Evolutionary conservation across 768 basidiomycete species (phyloP), one percentile per base, ranked within the genome.

Genomic region (Pisolithus sp.): DNA sequence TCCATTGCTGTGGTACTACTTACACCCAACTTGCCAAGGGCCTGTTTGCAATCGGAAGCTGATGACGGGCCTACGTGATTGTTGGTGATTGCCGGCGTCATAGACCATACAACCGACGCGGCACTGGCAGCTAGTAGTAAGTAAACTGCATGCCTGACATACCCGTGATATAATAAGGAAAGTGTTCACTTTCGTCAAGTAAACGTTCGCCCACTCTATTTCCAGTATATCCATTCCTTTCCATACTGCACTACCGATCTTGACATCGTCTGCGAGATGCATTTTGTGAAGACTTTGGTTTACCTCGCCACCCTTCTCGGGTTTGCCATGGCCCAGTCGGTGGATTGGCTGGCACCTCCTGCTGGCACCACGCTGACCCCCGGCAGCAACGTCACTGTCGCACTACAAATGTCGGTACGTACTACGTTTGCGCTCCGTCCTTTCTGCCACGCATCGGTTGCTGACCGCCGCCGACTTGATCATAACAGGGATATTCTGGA

Each of bases 321-420:
- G 38, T 55, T 51, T 24, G 60, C 49, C 15, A 41, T 57, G 13
- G 62, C 59, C 10, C 62, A 63, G 46, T 43, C 26, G 2, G 50
- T 57, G 21, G 20, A 23, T 63, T 30, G n/a, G n/a, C 43, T 43
- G 7, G 41, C 30, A 1, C 62, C 62, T 28, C 2, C 53, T 5
- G 9, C 57, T n/a, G 54, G 46, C 4, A 52, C 39, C 13, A 53
- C 24, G 7, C 49, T 63, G 21, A 51, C 40, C 5, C 45, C 46
- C 0, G 62, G 59, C 7, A 21, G 26, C 18, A 7, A 53, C 3
- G 15, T 51, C 21, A 56, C 46, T 4, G 59, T 63, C 2, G 53
- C 56, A 53, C 54, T 63, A 7, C 40, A 34, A 23, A 59, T 63
- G 59, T 51, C 50, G 20, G 62, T 59, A 37, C 50, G 59, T 54